Evolutionary conservation across 2,329 filamentous ascomycete species (phyloP).

Genomic region (Colletotrichum sp.): DNA sequence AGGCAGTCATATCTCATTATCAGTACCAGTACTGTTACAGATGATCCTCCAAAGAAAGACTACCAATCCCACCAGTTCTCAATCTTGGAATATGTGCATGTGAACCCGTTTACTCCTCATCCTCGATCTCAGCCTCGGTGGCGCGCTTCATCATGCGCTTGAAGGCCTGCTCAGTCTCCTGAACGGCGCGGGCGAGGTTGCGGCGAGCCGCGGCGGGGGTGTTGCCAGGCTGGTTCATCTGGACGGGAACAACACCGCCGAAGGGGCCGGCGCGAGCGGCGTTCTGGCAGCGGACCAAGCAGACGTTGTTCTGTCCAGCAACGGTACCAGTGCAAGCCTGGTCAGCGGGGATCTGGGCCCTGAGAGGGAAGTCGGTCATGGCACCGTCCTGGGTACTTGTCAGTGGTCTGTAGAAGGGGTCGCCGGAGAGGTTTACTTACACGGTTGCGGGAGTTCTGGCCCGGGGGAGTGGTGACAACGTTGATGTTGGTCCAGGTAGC

Average conservation of each 20-base stretch:
- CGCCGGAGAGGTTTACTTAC: too few relatives aligned
- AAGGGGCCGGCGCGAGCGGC: slow-evolving; percentile 61
- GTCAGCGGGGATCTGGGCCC: slow-evolving; percentile 54
- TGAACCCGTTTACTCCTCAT: slow-evolving; percentile 17
- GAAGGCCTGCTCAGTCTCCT: slow-evolving; percentile 21
- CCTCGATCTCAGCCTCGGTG: background rate
- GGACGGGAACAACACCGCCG: slow-evolving; percentile 44
- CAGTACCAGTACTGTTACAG: slow-evolving; percentile 21
- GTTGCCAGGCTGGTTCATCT: slow-evolving; percentile 13
- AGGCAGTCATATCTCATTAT: slow-evolving; percentile 21
- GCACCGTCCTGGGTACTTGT: slow-evolving; percentile 33
- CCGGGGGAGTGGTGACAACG: slow-evolving; percentile 57
- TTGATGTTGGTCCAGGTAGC: slow-evolving; percentile 52
- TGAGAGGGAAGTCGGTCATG: slow-evolving; percentile 49
- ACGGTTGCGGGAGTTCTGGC: slow-evolving; percentile 51
- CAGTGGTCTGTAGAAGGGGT: background rate
- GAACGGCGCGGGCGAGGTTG: slow-evolving; percentile 13
- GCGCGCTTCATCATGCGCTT: slow-evolving; percentile 27
- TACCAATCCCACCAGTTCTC: slow-evolving; percentile 2
- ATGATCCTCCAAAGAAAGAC: slow-evolving; percentile 1
- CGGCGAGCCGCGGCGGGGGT: slow-evolving; percentile 19
- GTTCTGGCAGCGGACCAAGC: slow-evolving; percentile 65
- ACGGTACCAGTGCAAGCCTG: slow-evolving; percentile 61
- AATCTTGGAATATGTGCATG: slow-evolving; percentile 13
- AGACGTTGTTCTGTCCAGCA: slow-evolving; percentile 59